Base-by-base conservation (phyloP, 805 yeast genomes). In the Yarrowia bubula region DNA sequence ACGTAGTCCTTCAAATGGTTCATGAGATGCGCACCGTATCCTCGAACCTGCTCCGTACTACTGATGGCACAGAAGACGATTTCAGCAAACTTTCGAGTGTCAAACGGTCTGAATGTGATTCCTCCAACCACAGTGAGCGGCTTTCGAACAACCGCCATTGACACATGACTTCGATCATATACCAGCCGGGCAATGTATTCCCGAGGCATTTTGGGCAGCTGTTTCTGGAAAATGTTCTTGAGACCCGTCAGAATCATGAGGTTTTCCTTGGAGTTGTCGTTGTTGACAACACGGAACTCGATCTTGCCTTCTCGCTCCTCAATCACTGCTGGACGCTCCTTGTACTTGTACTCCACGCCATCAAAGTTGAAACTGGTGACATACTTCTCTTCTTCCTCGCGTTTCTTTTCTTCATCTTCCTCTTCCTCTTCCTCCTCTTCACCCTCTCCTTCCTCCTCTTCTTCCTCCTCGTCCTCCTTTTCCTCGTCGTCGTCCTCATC, bases 1-100 rank as follows among this genome's bases (percentile, higher is more conserved):
- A 95, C 98, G 75, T 93, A 95, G 76, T 95, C 99, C 73, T 95
- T 95, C 70, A 95, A 79, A 78, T 95, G 99, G 75, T 95, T 95
- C 99, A 95, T 95, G 72, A 95, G 76, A 76, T 95, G 99, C 0
- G 99, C 99, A 76, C 99, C 99, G 74, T 95, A 95, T 39, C 99
- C 99, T 69, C 98, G 80, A 17, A 95, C 99, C 78, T 95, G 99
- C 74, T 95, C 99, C 0, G 98, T 90, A 1, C 97, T 90, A 48
- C 96, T 88, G 66, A 95, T 95, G 32, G 99, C 99, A 83, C 98
- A 95, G 72, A 95, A 95, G 31, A 95, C 99, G 78, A 95, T 95
- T 76, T 95, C 99, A 1, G 99, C 99, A 81, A 95, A 95, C 72
- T 85, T 88, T 67, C 96, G 83, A 64, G 85, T 84, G 72, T 91